These are phyloP conservation scores for Aleurites moluccanus DNA, from an alignment of 441 rosid species.

Conservation along the genomic window DNA sequence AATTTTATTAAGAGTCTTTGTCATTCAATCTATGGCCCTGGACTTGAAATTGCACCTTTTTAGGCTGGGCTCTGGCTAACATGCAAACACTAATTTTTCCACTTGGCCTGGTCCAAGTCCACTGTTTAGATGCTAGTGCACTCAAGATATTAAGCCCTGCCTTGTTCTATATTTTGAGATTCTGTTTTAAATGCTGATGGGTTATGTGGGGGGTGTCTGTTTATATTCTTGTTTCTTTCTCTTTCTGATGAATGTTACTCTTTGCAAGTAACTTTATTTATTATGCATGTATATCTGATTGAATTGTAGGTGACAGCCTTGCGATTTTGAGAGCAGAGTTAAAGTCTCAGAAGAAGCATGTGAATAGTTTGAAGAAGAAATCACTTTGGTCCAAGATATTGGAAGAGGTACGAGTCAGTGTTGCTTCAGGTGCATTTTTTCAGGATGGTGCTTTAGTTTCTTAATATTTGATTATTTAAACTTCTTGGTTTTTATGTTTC, in stretches of 20 bases:
- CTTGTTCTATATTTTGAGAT: background rate
- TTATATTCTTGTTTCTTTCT: background rate
- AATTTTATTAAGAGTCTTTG: background rate
- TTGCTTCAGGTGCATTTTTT: constrained; percentile 2
- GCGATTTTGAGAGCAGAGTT: constrained; percentile 86
- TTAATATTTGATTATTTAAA: no score
- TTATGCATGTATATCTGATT: background rate
- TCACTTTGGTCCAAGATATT: constrained; percentile 97
- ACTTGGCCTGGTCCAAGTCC: background rate
- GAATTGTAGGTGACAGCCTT: constrained; percentile 71
- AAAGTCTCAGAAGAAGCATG: constrained; percentile 94
- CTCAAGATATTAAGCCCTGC: background rate
- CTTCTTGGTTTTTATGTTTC: no score
- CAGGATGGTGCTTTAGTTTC: background rate
- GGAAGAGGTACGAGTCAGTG: constrained; percentile 70
- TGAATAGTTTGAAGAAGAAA: constrained; percentile 84
- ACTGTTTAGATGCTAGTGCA: background rate
- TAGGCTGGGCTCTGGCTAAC: background rate
- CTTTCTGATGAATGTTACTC: background rate
- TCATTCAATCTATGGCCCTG: background rate
- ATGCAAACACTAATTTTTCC: constrained; percentile 1
- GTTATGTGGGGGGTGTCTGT: background rate
- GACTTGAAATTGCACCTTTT: background rate
- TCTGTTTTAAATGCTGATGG: background rate
- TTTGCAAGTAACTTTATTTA: constrained; percentile 11